These are phyloP conservation scores for Usnea hakonensis DNA, from an alignment of 495 filamentous ascomycete genomes.

Conservation along the genomic window DNA sequence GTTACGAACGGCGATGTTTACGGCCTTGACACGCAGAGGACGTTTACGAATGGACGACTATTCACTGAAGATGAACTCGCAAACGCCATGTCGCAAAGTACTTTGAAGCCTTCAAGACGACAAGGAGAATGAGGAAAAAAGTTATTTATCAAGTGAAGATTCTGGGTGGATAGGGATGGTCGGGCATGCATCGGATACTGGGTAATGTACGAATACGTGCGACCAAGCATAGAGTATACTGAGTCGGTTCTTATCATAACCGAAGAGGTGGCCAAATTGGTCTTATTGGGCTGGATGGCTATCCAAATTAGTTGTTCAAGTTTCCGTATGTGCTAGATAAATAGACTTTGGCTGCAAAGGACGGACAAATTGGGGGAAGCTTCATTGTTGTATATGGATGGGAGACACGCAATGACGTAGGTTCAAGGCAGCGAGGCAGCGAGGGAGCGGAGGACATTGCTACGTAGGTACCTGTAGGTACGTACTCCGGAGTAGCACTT, in stretches of 20 bases:
- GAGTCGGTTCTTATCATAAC: too few species aligned
- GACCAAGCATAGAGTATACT: background rate
- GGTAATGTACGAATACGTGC: background rate
- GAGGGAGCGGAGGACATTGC: too few species aligned
- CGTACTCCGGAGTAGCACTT: too few species aligned
- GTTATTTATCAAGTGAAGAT: background rate
- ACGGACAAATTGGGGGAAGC: background rate
- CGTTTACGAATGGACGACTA: constrained; percentile 19
- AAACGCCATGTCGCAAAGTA: constrained; percentile 24
- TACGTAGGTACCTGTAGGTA: too few species aligned
- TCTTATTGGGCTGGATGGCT: background rate
- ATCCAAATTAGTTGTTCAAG: background rate
- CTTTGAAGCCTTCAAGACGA: constrained; percentile 14
- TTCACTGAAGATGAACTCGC: constrained; percentile 26
- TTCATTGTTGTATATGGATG: background rate
- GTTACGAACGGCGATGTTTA: constrained; percentile 6
- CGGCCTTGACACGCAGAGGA: constrained; percentile 18
- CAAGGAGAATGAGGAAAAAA: constrained; percentile 3
- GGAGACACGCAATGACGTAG: too few species aligned
- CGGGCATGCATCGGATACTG: background rate
- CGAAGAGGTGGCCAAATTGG: background rate
- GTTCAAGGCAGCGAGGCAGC: too few species aligned
- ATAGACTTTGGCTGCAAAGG: background rate
- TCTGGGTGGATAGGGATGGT: background rate
- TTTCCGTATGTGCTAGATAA: background rate